phyloP scores from a whole-genome alignment of 371 early-diverging fungal species.

The Rhizopus sp. region DNA sequence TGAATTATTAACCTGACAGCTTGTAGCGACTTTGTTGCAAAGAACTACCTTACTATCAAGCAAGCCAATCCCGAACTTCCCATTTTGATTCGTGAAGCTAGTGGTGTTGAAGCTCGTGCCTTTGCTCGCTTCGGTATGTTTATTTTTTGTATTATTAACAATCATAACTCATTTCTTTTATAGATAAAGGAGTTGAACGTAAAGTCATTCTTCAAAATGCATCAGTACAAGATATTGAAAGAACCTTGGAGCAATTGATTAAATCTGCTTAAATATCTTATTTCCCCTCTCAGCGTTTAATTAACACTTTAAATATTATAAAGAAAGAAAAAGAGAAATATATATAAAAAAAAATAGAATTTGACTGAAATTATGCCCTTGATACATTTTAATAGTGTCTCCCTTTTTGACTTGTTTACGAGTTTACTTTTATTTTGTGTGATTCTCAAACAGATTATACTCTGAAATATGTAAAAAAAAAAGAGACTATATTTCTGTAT shows the following conservation, averaged over 20 bases:
- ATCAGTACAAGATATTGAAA: constrained; percentile 72
- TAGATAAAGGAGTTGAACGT: constrained; percentile 86
- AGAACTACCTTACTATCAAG: constrained; percentile 80
- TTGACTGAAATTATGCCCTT: too few species aligned
- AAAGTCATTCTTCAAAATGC: constrained; percentile 77
- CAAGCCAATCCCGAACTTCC: constrained; percentile 87
- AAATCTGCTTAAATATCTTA: constrained; percentile 40
- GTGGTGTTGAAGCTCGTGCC: constrained; percentile 82
- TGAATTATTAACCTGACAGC: neutral
- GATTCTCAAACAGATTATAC: too few species aligned
- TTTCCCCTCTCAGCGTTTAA: neutral
- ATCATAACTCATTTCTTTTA: neutral
- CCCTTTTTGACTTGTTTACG: too few species aligned
- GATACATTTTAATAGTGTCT: too few species aligned
- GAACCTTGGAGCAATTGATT: constrained; percentile 65
- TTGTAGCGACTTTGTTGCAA: constrained; percentile 79
- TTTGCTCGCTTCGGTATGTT: constrained; percentile 87
- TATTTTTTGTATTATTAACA: neutral
- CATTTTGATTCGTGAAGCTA: constrained; percentile 89
- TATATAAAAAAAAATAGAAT: constrained; percentile 1
- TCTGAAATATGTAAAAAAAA: too few species aligned
- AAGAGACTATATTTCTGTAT: too few species aligned
- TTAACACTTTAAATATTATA: neutral
- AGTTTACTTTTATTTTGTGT: too few species aligned
- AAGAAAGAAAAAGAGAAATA: constrained; percentile 8